phyloP scores from a whole-genome alignment of 2,329 filamentous ascomycete species.

The Amauroascus verrucosus region DNA sequence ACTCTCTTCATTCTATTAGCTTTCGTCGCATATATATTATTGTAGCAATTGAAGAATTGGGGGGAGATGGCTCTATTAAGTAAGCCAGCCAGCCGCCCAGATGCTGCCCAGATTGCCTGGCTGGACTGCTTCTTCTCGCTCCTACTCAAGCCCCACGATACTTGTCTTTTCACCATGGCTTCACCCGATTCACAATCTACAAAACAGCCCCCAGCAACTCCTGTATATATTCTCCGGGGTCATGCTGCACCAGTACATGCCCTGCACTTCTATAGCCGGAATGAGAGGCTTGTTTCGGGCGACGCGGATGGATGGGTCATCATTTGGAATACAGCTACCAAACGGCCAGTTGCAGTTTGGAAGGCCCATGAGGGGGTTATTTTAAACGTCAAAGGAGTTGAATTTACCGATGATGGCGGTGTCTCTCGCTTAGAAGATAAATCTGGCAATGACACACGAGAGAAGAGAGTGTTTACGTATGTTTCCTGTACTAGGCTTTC shows the following conservation, averaged over 20 bases:
- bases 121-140: not conserved
- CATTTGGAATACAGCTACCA: constrained; percentile 72
- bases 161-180: not conserved
- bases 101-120: too few relatives aligned
- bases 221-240: constrained; percentile 67
- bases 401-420: constrained; percentile 20
- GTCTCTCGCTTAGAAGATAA: too few relatives aligned
- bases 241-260: constrained; percentile 73
- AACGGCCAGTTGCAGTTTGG: constrained; percentile 77
- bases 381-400: constrained; percentile 63
- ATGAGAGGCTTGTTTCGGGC: constrained; percentile 69
- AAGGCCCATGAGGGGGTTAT: constrained; percentile 69
- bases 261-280: constrained; percentile 59
- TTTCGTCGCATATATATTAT: too few relatives aligned
- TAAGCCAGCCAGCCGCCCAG: too few relatives aligned
- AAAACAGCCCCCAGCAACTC: constrained; percentile 42
- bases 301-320: constrained; percentile 86
- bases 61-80: too few relatives aligned
- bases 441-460: not conserved
- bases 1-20: too few relatives aligned
- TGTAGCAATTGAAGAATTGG: too few relatives aligned
- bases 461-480: constrained; percentile 73
- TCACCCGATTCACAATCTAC: not conserved
- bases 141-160: too few relatives aligned
- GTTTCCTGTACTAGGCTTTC: constrained; percentile 22